phyloP scores from a whole-genome alignment of 805 yeast genomes.

The Ogataea wickerhamii region DNA sequence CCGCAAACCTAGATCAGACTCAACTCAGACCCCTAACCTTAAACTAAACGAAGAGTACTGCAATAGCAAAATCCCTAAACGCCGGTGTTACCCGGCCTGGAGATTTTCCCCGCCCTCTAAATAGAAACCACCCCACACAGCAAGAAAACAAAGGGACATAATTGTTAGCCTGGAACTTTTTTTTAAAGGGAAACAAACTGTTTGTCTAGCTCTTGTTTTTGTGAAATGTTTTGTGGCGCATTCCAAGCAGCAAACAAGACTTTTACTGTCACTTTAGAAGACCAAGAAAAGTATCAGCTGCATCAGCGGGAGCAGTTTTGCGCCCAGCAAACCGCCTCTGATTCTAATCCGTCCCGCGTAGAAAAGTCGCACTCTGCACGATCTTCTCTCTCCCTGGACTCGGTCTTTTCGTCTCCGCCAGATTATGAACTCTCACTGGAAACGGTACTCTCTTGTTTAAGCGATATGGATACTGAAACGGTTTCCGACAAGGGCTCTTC shows the following conservation, averaged over 20 bases:
- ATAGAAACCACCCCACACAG: conserved; percentile 1
- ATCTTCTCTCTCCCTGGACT: conserved; percentile 21
- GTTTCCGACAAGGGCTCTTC: conserved; percentile 10
- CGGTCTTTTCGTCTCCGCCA: conserved; percentile 15
- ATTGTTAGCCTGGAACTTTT: neutral
- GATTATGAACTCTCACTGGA: conserved; percentile 15
- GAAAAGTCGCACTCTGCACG: conserved; percentile 17
- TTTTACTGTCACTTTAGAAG: neutral
- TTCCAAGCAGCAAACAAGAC: neutral
- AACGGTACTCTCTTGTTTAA: conserved; percentile 14
- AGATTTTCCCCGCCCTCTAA: neutral
- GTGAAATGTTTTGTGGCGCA: neutral
- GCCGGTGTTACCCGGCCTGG: conserved; percentile 1
- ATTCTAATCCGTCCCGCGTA: neutral
- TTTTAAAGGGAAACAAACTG: neutral
- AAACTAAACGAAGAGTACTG: too few relatives aligned
- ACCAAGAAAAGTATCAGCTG: neutral
- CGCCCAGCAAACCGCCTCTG: neutral
- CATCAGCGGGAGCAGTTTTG: neutral
- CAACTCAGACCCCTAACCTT: neutral
- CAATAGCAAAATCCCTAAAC: neutral
- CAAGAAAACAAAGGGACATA: neutral
- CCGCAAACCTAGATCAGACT: too few relatives aligned
- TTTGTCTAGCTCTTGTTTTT: neutral
- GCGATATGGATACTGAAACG: conserved; percentile 21